phyloP scores from a whole-genome alignment of 345 rosid species.

The Alliaria petiolata region DNA sequence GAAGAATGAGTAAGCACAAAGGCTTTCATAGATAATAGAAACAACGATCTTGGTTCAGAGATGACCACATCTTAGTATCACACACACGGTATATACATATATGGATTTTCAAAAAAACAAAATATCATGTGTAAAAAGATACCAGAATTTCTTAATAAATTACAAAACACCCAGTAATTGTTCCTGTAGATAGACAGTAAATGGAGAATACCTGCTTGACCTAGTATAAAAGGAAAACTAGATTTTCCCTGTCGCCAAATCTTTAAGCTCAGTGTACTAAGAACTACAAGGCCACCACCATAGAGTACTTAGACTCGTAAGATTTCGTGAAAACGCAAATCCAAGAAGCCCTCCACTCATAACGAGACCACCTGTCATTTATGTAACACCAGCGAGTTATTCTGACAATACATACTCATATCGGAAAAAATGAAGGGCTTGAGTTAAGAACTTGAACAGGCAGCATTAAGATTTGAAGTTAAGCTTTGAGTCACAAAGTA shows the following conservation, averaged over 20 bases:
- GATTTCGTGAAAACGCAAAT: conserved; percentile 64
- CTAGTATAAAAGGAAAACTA: conserved; percentile 76
- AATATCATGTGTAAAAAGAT: no score
- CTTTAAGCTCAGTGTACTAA: conserved; percentile 76
- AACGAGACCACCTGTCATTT: conserved; percentile 58
- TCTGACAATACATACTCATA: no score
- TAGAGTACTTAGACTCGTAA: conserved; percentile 47
- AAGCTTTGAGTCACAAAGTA: conserved; percentile 16
- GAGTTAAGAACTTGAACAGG: background rate
- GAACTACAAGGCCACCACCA: conserved; percentile 86
- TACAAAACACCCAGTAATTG: background rate
- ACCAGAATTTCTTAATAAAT: background rate
- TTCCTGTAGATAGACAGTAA: background rate
- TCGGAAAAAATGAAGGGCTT: background rate
- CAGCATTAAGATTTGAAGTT: background rate
- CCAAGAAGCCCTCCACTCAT: conserved; percentile 71
- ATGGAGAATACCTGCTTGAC: conserved; percentile 74
- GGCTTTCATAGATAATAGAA: background rate
- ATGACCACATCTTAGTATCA: no score
- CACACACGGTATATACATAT: no score
- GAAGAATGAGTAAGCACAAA: conserved; percentile 11
- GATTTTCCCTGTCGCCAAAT: conserved; percentile 93
- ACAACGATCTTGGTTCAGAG: background rate
- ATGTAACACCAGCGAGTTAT: background rate
- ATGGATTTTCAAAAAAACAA: no score